Conservation (phyloP, 2,329 filamentous ascomycete species). For the Beauveria scarabaeidicola region DNA sequence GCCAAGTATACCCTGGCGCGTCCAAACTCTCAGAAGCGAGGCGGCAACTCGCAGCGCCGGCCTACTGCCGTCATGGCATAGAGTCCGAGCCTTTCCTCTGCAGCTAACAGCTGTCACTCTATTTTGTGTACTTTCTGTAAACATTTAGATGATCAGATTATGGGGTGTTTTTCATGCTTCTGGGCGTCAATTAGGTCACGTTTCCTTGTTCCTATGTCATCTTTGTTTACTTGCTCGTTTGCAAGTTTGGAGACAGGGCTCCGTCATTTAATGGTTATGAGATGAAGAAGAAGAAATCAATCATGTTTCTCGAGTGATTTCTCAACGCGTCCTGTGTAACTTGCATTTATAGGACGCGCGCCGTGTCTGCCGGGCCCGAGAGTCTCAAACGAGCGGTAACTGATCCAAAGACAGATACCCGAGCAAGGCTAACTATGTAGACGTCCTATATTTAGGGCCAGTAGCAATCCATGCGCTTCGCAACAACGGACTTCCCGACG, state of each 20-base stretch:
- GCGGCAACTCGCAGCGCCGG: slow-evolving; percentile 13
- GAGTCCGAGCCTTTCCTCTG: not conserved
- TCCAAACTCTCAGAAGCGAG: slow-evolving; percentile 29
- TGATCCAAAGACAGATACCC: not conserved
- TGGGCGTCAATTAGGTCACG: not conserved
- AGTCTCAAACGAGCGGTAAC: not conserved
- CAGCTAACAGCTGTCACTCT: not conserved
- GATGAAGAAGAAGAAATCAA: not conserved
- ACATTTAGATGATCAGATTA: not conserved
- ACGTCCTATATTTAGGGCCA: not conserved
- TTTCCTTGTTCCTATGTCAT: not conserved
- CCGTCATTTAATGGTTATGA: not conserved
- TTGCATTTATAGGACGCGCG: not conserved
- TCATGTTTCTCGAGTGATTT: not conserved
- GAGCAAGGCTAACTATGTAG: not conserved
- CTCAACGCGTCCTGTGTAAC: not conserved
- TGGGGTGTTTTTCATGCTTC: not conserved
- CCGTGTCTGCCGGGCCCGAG: too few relatives aligned
- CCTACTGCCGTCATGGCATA: slow-evolving; percentile 23
- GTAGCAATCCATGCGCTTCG: not conserved
- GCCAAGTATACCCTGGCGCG: slow-evolving; percentile 75
- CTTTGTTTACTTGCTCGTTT: not conserved
- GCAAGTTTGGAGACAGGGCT: not conserved
- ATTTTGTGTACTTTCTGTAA: not conserved
- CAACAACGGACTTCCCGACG: not conserved